Base-by-base conservation (phyloP, 176 grass and related monocot genomes). In the Bothriochloa decipiens region DNA sequence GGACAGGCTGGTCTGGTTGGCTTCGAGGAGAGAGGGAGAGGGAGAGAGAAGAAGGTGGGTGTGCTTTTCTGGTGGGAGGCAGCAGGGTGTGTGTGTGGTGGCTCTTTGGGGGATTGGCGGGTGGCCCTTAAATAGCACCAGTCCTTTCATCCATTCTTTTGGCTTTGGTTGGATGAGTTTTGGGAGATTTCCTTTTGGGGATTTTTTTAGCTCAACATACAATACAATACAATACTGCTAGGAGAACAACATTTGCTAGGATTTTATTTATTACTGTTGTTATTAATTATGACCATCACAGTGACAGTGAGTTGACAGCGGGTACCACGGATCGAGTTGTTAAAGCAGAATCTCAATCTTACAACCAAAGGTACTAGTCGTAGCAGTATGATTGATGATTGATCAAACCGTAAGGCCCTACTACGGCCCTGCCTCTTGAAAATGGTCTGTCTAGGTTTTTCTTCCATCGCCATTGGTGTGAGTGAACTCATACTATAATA, bases 111-210 rank as follows among this genome's bases (percentile, higher is more conserved):
- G 35, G 84, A 87, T 75, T 83, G 18, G 49, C 58, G 68, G 80
- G 63, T 87, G 89, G 49, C 62, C 80, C 84, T 91, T 91, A 91
- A 87, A 91, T 87, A 91, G 85, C 70, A 84, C 36, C 13, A 18
- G 25, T 57, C 75, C 72, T 91, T 87, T 79, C 78, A 72, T 39
- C 35, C 67, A 57, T 46, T 76, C 74, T 25, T 55, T 68, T 55
- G 17, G 52, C 42, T 43, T 42, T 81, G 39, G 25, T 32, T 82
- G 39, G 23, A 45, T 1, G 9, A 23, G 68, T 42, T 14, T 46
- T 64, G 36, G 12, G 3, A 8, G 5, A 25, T n/a, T 55, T 62
- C 23, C 43, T 45, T 64, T 65, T 25, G 8, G 42, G 70, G 77
- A 25, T 12, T 7, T 85, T 88, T 42, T 35, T 18, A 69, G 8